Evolutionary conservation across 139 green algal genomes (phyloP).

Genomic region (Microglena sp.): DNA sequence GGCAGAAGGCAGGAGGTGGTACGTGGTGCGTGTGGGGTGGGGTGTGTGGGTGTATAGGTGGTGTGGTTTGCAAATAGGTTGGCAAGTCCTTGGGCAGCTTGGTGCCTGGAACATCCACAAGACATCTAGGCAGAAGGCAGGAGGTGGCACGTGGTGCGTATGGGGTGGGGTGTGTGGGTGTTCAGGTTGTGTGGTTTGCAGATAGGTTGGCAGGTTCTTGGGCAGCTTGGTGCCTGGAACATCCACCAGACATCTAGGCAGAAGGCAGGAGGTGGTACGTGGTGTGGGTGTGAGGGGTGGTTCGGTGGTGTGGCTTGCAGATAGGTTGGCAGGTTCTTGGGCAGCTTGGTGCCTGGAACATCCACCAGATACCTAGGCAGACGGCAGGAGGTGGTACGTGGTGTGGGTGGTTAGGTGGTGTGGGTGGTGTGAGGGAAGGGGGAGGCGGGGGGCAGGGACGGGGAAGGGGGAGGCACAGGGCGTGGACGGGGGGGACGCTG

Average conservation of each 20-base stretch:
- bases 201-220: constrained; percentile 39
- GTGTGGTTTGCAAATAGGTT: constrained; percentile 32
- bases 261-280: not conserved
- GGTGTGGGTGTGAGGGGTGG: too few species aligned
- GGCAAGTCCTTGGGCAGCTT: constrained; percentile 49
- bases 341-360: constrained; percentile 66
- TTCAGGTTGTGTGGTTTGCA: constrained; percentile 10
- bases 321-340: constrained; percentile 41
- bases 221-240: constrained; percentile 67
- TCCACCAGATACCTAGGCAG: constrained; percentile 90
- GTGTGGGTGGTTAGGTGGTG: too few species aligned
- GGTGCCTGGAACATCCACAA: constrained; percentile 85
- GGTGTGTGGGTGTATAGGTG: too few species aligned
- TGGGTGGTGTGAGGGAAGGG: too few species aligned
- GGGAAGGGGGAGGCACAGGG: too few species aligned
- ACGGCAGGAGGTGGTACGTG: too few species aligned
- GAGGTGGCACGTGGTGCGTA: constrained; percentile 17
- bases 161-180: constrained; percentile 4
- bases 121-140: constrained; percentile 50
- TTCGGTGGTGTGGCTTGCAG: constrained; percentile 26
- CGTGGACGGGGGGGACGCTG: too few species aligned
- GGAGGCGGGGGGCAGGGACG: too few species aligned
- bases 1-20: too few species aligned
- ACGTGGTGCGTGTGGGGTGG: too few species aligned
- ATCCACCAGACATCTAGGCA: constrained; percentile 78